Evolutionary conservation across 2,329 filamentous ascomycete genomes (phyloP).

Genomic region (Pseudogymnoascus sp.): DNA sequence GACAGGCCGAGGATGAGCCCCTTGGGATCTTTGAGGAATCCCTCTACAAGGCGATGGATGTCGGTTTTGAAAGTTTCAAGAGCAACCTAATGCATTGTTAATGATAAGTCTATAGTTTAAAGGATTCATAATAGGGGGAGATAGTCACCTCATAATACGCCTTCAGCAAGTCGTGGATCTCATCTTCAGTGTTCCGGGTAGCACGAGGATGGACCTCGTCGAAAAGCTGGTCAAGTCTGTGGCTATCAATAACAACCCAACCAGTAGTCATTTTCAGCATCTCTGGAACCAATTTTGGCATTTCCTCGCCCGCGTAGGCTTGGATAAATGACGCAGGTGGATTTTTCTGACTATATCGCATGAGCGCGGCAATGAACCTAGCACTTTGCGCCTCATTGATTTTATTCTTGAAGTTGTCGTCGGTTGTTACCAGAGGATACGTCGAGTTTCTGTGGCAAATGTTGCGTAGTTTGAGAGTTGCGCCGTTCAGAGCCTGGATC

Average conservation of each 20-base stretch:
- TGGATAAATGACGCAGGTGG: slow-evolving; percentile 9
- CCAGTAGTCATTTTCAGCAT: not conserved
- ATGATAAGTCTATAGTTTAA: not conserved
- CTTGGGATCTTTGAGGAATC: slow-evolving; percentile 19
- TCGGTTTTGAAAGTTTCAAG: slow-evolving; percentile 11
- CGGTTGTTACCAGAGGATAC: slow-evolving; percentile 15
- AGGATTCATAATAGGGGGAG: not conserved
- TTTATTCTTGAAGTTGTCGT: slow-evolving; percentile 12
- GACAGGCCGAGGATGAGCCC: slow-evolving; percentile 21
- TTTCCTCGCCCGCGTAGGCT: not conserved
- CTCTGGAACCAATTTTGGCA: not conserved
- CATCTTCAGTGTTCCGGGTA: slow-evolving; percentile 25
- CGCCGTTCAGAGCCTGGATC: not conserved
- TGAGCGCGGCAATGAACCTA: slow-evolving; percentile 15
- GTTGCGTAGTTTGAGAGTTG: not conserved
- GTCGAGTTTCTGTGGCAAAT: slow-evolving; percentile 10
- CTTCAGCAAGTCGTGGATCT: slow-evolving; percentile 31
- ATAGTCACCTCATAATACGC: slow-evolving; percentile 30
- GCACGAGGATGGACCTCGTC: slow-evolving; percentile 17
- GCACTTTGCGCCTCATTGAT: slow-evolving; percentile 11
- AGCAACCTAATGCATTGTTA: slow-evolving; percentile 19
- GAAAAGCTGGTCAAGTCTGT: slow-evolving; percentile 12
- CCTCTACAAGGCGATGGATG: not conserved
- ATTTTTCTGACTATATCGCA: slow-evolving; percentile 11
- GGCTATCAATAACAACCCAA: slow-evolving; percentile 12